Evolutionary conservation across 2,329 filamentous ascomycete genomes (phyloP), one percentile per base, ranked within the genome.

Genomic region (Pestalotiopsis sp.): DNA sequence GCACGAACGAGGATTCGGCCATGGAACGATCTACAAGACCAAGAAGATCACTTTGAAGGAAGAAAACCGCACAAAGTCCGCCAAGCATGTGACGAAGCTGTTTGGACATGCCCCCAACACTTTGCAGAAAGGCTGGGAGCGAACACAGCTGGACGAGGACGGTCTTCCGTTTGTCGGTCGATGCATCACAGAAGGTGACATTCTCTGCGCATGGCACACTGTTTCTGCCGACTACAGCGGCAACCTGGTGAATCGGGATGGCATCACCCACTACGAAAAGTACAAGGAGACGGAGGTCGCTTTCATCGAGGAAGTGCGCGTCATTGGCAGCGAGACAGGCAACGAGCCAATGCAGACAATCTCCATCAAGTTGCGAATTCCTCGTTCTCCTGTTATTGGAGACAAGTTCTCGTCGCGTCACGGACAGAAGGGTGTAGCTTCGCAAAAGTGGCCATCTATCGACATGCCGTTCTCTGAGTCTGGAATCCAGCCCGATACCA

Each of bases 341-440:
- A 90, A 88, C 67, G 94, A 97, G 78, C 94, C 93, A 3, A 90
- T 92, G 72, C 95, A 98, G 82, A 91, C 92, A 14, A 87, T 99
- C 74, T 97, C 94, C 69, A 89, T 99, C 85, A 98, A 98, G 82
- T 92, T 97, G 75, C 92, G 96, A 45, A 88, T 98, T 71, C 95
- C 96, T 56, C 92, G 96, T 76, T 91, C 92, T 20, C 96, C 96
- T 6, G 87, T 97, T 74, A 98, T 99, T 69, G 96, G 96, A 80
- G 96, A 99, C 87, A 99, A 99, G 82, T 99, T 99, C 85, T 98
- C 96, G 12, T 99, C 96, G 62, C 92, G 96, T 71, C 96, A 99
- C 86, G 96, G 96, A 70, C 96, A 99, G 80, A 99, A 99, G 83
- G 96, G 96, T 90, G 96, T 98, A 64, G 91, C 89, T 76, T 98